Percentiles rank a stretch among this genome's conserved stretches.
phyloP scores from a whole-genome alignment of 2,329 filamentous ascomycete genomes.

The Colletotrichum gloeosporioides region DNA sequence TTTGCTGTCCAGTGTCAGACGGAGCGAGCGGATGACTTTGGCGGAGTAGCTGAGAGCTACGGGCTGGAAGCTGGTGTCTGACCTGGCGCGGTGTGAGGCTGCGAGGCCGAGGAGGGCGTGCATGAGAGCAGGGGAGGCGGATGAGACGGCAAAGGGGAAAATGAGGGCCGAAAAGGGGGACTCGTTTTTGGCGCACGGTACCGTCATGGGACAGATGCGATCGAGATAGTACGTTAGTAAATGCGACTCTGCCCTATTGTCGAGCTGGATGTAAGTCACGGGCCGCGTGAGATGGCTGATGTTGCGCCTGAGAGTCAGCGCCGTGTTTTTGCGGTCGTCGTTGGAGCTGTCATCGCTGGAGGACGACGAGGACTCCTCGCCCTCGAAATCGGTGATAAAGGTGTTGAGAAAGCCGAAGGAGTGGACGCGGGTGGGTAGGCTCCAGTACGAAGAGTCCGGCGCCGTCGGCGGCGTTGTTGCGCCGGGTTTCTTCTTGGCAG shows the following conservation, averaged over 20 bases:
- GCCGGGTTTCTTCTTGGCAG: background rate
- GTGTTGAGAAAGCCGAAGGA: slow-evolving; percentile 12
- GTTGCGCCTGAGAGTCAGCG: background rate
- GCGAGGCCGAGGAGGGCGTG: slow-evolving; percentile 21
- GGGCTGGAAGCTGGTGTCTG: slow-evolving; percentile 1
- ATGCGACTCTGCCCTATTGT: slow-evolving; percentile 2
- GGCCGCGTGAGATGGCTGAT: background rate
- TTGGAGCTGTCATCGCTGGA: background rate
- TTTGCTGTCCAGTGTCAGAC: slow-evolving; percentile 1
- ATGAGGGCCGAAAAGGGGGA: slow-evolving; percentile 21
- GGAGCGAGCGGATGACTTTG: slow-evolving; percentile 19
- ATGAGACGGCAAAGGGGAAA: slow-evolving; percentile 20
- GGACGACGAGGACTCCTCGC: background rate
- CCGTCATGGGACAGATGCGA: slow-evolving; percentile 20
- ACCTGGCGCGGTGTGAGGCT: slow-evolving; percentile 19
- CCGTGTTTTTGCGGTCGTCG: background rate
- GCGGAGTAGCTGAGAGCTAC: slow-evolving; percentile 20
- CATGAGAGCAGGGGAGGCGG: slow-evolving; percentile 20
- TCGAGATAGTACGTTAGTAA: slow-evolving; percentile 20
- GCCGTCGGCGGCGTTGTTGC: background rate
- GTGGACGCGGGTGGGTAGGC: background rate
- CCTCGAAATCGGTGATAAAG: background rate
- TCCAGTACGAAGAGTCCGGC: background rate
- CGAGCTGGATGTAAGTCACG: slow-evolving; percentile 5
- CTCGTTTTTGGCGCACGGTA: slow-evolving; percentile 6